phyloP scores from a whole-genome alignment of 2,329 filamentous ascomycete species.

The Juglanconis sp. region DNA sequence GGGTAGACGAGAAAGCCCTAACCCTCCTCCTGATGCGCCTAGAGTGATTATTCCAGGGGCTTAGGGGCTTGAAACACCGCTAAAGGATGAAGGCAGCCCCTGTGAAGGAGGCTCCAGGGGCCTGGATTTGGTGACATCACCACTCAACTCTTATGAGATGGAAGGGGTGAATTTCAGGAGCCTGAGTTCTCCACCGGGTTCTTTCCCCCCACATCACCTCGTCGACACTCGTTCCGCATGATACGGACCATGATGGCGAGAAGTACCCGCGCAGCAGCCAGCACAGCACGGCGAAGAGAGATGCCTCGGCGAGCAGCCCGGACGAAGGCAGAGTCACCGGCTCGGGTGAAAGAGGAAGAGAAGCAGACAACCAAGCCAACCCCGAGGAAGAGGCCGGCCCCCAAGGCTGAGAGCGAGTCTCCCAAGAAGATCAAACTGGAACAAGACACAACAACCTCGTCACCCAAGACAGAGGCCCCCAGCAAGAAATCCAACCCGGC shows the following conservation, averaged over 20 bases:
- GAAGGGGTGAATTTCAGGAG: neutral
- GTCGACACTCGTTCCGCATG: neutral
- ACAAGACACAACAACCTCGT: neutral
- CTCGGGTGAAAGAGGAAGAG: constrained; percentile 3
- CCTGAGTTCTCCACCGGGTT: neutral
- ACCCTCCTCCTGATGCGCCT: too few relatives aligned
- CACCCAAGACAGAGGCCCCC: constrained; percentile 12
- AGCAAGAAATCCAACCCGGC: constrained; percentile 8
- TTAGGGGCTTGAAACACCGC: too few relatives aligned
- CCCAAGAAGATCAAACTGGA: constrained; percentile 13
- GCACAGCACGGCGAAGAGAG: constrained; percentile 5
- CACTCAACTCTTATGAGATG: neutral
- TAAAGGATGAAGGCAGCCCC: neutral
- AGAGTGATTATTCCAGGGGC: too few relatives aligned
- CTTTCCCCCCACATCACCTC: neutral
- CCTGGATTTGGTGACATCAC: constrained; percentile 14
- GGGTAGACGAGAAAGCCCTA: too few relatives aligned
- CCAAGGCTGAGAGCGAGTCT: constrained; percentile 3
- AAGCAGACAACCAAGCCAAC: neutral
- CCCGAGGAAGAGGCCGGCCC: constrained; percentile 12
- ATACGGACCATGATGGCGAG: constrained; percentile 13
- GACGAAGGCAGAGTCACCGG: constrained; percentile 7
- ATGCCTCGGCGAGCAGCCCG: constrained; percentile 11
- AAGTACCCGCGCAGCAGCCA: constrained; percentile 13
- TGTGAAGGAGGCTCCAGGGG: neutral